phyloP scores from a whole-genome alignment of 306 rosid species.

The Quercus robur region DNA sequence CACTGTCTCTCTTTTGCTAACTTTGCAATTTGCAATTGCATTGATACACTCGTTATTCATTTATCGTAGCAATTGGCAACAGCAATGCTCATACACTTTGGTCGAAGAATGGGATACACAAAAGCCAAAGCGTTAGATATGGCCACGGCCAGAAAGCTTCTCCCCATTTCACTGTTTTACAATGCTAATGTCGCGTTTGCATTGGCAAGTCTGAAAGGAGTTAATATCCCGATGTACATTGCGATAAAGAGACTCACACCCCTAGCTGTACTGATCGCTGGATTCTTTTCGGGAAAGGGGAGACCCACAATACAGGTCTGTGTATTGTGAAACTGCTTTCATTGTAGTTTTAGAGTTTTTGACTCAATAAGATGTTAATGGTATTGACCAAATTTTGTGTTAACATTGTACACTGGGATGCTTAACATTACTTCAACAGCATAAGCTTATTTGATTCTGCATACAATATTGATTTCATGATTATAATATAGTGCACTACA shows the following conservation, averaged over 20 bases:
- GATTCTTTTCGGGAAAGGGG: slow-evolving; percentile 71
- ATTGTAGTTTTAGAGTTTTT: not conserved
- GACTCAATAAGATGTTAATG: not conserved
- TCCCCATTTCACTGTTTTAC: slow-evolving; percentile 77
- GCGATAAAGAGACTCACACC: slow-evolving; percentile 98
- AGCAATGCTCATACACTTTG: slow-evolving; percentile 62
- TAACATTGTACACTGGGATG: not conserved
- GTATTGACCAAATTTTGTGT: not conserved
- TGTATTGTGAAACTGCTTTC: not conserved
- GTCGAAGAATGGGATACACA: slow-evolving; percentile 70
- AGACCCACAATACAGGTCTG: slow-evolving; percentile 70
- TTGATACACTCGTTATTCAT: not conserved
- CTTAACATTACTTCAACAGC: not conserved
- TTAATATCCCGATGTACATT: slow-evolving; percentile 95
- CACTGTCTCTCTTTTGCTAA: not conserved
- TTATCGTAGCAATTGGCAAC: slow-evolving; percentile 74
- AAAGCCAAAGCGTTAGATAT: slow-evolving; percentile 63
- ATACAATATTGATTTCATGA: not conserved
- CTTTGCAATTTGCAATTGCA: not conserved
- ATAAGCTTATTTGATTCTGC: not conserved
- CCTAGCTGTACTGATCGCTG: slow-evolving; percentile 82
- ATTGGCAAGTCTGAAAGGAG: slow-evolving; percentile 95
- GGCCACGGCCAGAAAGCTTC: slow-evolving; percentile 67
- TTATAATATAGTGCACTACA: not conserved
- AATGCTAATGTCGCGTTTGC: slow-evolving; percentile 98